phyloP scores from a whole-genome alignment of 2,329 filamentous ascomycete genomes.

The Aspergillus fumigatus region DNA sequence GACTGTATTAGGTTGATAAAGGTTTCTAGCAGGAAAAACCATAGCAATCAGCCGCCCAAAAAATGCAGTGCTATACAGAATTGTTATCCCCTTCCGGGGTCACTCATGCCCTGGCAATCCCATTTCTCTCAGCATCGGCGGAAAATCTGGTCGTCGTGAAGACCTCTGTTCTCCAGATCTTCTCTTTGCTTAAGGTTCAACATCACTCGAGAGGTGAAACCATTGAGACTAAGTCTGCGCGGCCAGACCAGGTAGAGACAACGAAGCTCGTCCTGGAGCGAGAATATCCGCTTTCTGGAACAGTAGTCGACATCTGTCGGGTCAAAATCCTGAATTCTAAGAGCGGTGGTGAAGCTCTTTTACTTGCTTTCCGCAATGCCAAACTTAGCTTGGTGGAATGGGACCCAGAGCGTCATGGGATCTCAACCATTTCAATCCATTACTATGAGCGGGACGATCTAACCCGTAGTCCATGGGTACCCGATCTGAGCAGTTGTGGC shows the following conservation, averaged over 20 bases:
- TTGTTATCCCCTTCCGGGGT: conserved; percentile 90
- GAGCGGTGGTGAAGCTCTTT: conserved; percentile 75
- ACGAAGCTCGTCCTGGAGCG: conserved; percentile 79
- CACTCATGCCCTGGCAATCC: conserved; percentile 75
- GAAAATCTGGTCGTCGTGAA: conserved; percentile 88
- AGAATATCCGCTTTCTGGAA: conserved; percentile 79
- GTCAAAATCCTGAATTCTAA: conserved; percentile 69
- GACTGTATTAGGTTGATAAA: conserved; percentile 2
- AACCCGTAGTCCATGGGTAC: conserved; percentile 74
- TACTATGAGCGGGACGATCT: conserved; percentile 96
- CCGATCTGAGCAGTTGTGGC: conserved; percentile 67
- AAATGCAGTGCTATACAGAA: conserved; percentile 97
- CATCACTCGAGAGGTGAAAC: conserved; percentile 40
- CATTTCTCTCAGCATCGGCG: conserved; percentile 70
- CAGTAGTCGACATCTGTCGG: conserved; percentile 74
- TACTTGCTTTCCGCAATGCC: conserved; percentile 83
- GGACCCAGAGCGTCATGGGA: conserved; percentile 73
- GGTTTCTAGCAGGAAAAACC: neutral
- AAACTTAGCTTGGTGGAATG: conserved; percentile 92
- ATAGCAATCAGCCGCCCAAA: neutral
- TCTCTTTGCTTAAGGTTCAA: conserved; percentile 62
- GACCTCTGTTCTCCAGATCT: conserved; percentile 89
- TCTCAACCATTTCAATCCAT: conserved; percentile 90
- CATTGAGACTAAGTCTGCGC: conserved; percentile 48
- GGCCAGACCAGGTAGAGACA: conserved; percentile 60